Conservation (phyloP, 305 asterid genomes). For the Stenogyne calaminthoides region DNA sequence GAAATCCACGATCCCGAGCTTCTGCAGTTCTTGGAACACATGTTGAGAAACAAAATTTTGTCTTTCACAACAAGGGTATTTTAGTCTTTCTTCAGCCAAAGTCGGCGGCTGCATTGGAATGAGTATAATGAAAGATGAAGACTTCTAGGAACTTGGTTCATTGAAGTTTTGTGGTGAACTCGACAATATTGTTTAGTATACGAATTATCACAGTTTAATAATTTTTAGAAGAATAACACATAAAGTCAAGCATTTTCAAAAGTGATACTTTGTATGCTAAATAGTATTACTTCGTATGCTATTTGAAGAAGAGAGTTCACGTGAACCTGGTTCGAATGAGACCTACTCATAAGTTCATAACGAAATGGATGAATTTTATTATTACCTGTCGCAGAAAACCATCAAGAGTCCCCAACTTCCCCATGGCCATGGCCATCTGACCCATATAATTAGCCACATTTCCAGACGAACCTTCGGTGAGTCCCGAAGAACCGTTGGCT, state of each 20-base stretch:
- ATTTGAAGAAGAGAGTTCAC: too few relatives aligned
- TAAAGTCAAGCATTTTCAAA: too few relatives aligned
- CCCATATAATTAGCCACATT: conserved; percentile 90
- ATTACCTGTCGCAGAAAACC: conserved; percentile 84
- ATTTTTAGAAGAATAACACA: too few relatives aligned
- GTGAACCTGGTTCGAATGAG: too few relatives aligned
- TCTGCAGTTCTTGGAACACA: not conserved
- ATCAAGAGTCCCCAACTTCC: conserved; percentile 86
- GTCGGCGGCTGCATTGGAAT: not conserved
- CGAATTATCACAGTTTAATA: too few relatives aligned
- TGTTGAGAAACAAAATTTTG: not conserved
- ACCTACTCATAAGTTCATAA: too few relatives aligned
- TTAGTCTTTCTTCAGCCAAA: not conserved
- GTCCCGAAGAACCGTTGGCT: conserved; percentile 65
- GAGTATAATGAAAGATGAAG: too few relatives aligned
- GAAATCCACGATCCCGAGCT: not conserved
- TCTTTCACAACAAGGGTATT: not conserved
- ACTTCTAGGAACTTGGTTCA: too few relatives aligned
- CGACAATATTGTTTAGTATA: too few relatives aligned
- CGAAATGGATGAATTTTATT: not conserved
- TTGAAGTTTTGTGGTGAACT: too few relatives aligned
- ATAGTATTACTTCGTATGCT: too few relatives aligned
- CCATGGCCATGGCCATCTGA: conserved; percentile 99
- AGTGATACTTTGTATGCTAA: too few relatives aligned
- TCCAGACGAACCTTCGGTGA: conserved; percentile 62